phyloP scores from a whole-genome alignment of 2,329 filamentous ascomycete species.

The Clathrospora elynae region DNA sequence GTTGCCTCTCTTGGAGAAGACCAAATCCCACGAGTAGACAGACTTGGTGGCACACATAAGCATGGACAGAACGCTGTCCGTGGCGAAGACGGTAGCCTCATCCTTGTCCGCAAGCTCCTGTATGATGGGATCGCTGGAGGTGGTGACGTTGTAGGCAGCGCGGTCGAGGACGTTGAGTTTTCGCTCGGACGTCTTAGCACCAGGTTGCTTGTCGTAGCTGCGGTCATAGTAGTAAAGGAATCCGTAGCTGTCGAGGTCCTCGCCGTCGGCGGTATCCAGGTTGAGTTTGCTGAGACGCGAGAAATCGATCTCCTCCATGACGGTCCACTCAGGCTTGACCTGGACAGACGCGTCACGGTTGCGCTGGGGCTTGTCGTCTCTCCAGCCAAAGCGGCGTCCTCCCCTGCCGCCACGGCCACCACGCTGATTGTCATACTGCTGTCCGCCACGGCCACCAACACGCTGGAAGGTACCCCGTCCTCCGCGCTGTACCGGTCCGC shows the following conservation, averaged over 20 bases:
- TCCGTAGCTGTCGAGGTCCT: slow-evolving; percentile 93
- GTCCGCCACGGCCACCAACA: slow-evolving; percentile 67
- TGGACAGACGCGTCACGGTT: slow-evolving; percentile 96
- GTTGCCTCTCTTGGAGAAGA: slow-evolving; percentile 89
- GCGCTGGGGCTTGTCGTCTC: slow-evolving; percentile 96
- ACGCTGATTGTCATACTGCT: slow-evolving; percentile 72
- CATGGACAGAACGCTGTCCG: slow-evolving; percentile 97
- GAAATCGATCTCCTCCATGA: slow-evolving; percentile 99
- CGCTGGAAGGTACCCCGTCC: slow-evolving; percentile 76
- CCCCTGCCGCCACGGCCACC: slow-evolving; percentile 71
- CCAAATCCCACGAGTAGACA: slow-evolving; percentile 97
- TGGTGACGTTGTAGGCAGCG: slow-evolving; percentile 97
- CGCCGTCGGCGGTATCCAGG: slow-evolving; percentile 89
- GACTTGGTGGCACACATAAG: slow-evolving; percentile 97
- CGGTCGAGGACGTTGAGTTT: slow-evolving; percentile 89
- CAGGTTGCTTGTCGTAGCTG: slow-evolving; percentile 88
- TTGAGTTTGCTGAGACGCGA: slow-evolving; percentile 94
- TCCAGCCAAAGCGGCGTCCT: slow-evolving; percentile 93
- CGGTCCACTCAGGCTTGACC: slow-evolving; percentile 92
- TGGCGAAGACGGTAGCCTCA: slow-evolving; percentile 95
- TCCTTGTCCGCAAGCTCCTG: slow-evolving; percentile 96
- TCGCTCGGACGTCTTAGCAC: slow-evolving; percentile 80
- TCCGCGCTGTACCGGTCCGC: slow-evolving; percentile 74
- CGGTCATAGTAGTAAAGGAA: slow-evolving; percentile 99
- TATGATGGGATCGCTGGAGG: slow-evolving; percentile 92